phyloP scores from a whole-genome alignment of 495 filamentous ascomycete genomes.

The Penicillium coprophilum region DNA sequence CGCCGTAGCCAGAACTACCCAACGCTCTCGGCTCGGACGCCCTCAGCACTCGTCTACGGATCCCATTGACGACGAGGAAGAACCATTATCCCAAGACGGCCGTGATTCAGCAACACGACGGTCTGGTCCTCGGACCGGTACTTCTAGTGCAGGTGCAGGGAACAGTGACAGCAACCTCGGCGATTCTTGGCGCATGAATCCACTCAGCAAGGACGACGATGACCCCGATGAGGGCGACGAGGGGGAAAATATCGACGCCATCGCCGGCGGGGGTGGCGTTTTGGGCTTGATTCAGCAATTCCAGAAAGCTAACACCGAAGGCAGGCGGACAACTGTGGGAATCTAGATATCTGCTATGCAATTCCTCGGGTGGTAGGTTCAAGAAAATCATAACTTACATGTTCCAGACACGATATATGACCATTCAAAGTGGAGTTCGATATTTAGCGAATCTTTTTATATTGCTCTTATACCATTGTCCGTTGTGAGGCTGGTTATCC shows the following conservation, averaged over 20 bases:
- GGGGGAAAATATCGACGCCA: constrained; percentile 51
- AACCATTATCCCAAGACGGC: constrained; percentile 29
- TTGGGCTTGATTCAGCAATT: constrained; percentile 88
- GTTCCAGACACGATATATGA: constrained; percentile 8
- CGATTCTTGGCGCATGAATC: constrained; percentile 64
- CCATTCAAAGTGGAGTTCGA: neutral
- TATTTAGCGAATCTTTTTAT: neutral
- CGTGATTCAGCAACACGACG: constrained; percentile 26
- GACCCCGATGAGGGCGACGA: constrained; percentile 49
- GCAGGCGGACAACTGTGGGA: constrained; percentile 44
- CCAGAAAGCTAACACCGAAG: constrained; percentile 76
- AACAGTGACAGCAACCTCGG: constrained; percentile 59
- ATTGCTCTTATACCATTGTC: neutral
- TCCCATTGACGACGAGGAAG: constrained; percentile 48
- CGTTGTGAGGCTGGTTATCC: neutral
- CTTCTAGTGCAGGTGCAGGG: constrained; percentile 45
- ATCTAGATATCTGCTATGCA: constrained; percentile 24
- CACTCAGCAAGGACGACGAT: constrained; percentile 44
- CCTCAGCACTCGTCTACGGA: constrained; percentile 34
- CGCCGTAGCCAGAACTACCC: constrained; percentile 41
- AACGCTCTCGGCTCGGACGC: constrained; percentile 49
- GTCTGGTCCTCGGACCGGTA: constrained; percentile 23
- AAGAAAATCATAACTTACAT: neutral
- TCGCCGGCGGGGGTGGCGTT: constrained; percentile 57
- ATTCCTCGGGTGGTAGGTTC: neutral